Evolutionary conservation across 2,329 filamentous ascomycete genomes (phyloP).

Genomic region (Ophiostoma ulmi): DNA sequence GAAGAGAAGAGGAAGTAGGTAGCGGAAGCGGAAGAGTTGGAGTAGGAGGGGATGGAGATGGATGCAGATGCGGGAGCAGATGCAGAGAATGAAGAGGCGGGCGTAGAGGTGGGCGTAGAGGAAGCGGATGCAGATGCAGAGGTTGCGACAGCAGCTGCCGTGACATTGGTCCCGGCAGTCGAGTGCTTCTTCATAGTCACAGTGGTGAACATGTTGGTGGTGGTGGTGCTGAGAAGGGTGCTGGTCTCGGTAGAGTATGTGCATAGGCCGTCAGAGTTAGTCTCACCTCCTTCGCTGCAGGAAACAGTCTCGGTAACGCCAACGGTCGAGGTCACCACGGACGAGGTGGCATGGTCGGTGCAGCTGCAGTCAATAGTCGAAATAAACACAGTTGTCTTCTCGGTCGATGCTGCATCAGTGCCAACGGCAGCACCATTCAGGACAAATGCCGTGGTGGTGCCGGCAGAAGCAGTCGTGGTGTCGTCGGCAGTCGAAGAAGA

Average conservation of each 20-base stretch:
- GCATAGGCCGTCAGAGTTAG: slow-evolving; percentile 19
- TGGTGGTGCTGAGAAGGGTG: slow-evolving; percentile 1
- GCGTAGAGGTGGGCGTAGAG: neutral
- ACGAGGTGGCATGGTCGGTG: slow-evolving; percentile 2
- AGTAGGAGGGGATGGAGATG: slow-evolving; percentile 14
- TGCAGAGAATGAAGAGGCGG: slow-evolving; percentile 7
- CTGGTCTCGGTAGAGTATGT: slow-evolving; percentile 6
- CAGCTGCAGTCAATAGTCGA: slow-evolving; percentile 25
- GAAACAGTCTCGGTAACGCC: slow-evolving; percentile 22
- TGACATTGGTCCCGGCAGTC: slow-evolving; percentile 8
- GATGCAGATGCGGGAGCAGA: slow-evolving; percentile 7
- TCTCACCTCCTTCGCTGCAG: slow-evolving; percentile 27
- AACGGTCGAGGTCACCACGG: slow-evolving; percentile 4
- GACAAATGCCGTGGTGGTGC: slow-evolving; percentile 7
- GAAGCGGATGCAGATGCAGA: neutral
- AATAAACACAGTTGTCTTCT: slow-evolving; percentile 24
- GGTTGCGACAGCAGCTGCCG: neutral
- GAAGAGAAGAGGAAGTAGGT: neutral
- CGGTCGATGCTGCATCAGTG: neutral
- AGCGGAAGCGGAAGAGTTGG: slow-evolving; percentile 11
- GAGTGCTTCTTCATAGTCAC: slow-evolving; percentile 13
- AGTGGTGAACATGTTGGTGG: slow-evolving; percentile 16
- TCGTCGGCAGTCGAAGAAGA: neutral
- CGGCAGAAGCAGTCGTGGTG: neutral
- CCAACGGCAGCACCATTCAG: neutral